Base-by-base conservation (phyloP, 1,284 basidiomycete genomes). In the Heterobasidion occidentale region DNA sequence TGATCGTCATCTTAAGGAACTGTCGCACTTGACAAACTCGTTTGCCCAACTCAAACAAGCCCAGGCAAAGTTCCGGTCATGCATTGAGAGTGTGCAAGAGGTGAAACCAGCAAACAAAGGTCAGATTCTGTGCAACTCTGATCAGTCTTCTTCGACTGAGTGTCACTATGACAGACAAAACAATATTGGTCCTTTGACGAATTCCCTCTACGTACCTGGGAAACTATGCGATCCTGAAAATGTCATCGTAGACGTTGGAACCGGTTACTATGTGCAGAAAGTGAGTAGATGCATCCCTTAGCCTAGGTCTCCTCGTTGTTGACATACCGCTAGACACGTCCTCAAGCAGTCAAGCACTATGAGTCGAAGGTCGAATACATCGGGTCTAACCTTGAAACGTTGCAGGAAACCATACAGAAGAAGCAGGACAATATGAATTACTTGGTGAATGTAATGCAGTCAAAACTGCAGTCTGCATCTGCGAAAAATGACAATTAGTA, bases 201-300 rank as follows among this genome's bases (percentile, higher is more conserved):
- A 91, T 69, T 97, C 94, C 1, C 80, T 99, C 3, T 98, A 98
- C 68, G 91, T 98, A 14, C 94, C 95, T 1, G 96, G 95, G 35
- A 94, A 88, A 71, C 78, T 98, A 38, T 78, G 77, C 33, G 90
- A 98, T 67, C 71, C 83, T 1, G 88, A 94, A 52, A 83, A 92
- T 62, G 94, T 99, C 51, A 88, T 98, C 58, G 86, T 99, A 17
- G 96, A 99, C 68, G 82, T 99, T 36, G 96, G 96, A 2, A 98
- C 96, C 0, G 96, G 96, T 0, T 99, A 98, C 73, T 98, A 90
- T 66, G 88, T 99, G 17, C 88, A 92, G 71, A 98, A 98, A 81
- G 94, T 93, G 56, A 58, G 77, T 51, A 15, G 6, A 9, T 34
- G 12, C 34, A 27, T 36, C 49, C 17, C 49, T 12, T 11, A 9